Evolutionary conservation across 441 rosid genomes (phyloP), one percentile per base, ranked within the genome.

Genomic region (Metrosideros polymorpha): DNA sequence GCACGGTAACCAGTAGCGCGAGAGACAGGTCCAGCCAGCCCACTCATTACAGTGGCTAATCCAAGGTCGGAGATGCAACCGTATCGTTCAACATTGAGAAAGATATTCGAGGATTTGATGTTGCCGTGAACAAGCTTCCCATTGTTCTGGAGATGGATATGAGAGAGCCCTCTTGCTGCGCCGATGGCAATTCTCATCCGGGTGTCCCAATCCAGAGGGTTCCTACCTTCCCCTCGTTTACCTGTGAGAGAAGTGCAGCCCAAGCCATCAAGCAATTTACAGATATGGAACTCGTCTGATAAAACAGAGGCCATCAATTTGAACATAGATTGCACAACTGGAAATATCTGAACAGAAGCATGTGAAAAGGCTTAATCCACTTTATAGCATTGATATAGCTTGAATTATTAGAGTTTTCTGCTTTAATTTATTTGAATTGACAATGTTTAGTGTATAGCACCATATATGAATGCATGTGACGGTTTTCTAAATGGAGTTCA

Each of bases 111-210:
- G 85, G 97, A 90, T 88, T 94, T 94, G 75, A 94, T 88, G 85
- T 94, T 94, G 82, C 97, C 97, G 76, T 94, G 97, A 85, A 90
- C 89, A 85, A 93, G 92, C 88, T 92, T 93, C 49, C 93, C 91
- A 82, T 94, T 94, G 66, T 92, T 94, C 86, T 85, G 86, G 52
- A 89, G 89, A 75, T 94, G 97, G 84, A 94, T 86, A 86, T 92
- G 95, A 61, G 96, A 90, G 22, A 94, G 59, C 84, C 97, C 97
- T 87, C 89, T 93, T 2, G 96, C 94, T 29, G 90, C 90, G 45
- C 94, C 93, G 4, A 94, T 90, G 14, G 92, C 91, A 86, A 94
- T 92, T 90, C 89, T 93, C 75, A 92, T 63, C 89, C 97, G 92
- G 43, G 94, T 85, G 76, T 89, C 93, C 97, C 97, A 94, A 89